These are phyloP conservation scores for Cyberlindnera mrakii DNA, from an alignment of 805 yeast species.

Conservation along the genomic window DNA sequence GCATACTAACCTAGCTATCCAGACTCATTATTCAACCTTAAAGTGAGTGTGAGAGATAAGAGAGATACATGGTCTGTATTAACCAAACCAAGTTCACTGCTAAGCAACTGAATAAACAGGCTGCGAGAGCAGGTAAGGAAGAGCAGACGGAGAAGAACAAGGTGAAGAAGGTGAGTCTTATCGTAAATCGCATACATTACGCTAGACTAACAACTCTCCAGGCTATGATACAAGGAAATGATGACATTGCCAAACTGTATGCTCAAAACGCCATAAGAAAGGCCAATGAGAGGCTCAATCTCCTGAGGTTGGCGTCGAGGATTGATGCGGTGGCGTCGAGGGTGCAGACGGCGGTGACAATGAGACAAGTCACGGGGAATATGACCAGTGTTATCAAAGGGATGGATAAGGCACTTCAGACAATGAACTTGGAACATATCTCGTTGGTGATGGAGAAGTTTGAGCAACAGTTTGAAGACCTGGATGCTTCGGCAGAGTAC, in stretches of 20 bases:
- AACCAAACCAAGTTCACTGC: constrained; percentile 66
- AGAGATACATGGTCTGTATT: constrained; percentile 8
- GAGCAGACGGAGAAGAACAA: constrained; percentile 81
- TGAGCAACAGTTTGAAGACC: constrained; percentile 91
- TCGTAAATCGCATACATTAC: no score
- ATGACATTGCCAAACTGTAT: constrained; percentile 87
- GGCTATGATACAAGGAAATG: constrained; percentile 78
- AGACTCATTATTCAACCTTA: constrained; percentile 46
- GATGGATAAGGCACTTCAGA: constrained; percentile 92
- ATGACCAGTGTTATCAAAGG: constrained; percentile 92
- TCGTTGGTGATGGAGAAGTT: constrained; percentile 96
- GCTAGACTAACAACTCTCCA: not conserved
- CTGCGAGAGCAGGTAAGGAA: constrained; percentile 85
- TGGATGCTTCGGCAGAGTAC: constrained; percentile 89
- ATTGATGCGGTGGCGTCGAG: constrained; percentile 95
- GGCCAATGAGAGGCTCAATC: constrained; percentile 75
- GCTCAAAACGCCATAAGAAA: constrained; percentile 96
- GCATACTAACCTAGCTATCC: not conserved
- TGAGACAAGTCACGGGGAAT: constrained; percentile 90
- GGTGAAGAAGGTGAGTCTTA: constrained; percentile 50
- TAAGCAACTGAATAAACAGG: constrained; percentile 85
- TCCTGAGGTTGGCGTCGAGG: constrained; percentile 77
- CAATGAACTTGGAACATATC: constrained; percentile 91
- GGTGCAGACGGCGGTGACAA: constrained; percentile 96
- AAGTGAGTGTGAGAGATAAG: constrained; percentile 27